Conservation (phyloP, 2,329 filamentous ascomycete species). For the Sphaerostilbella broomeana region DNA sequence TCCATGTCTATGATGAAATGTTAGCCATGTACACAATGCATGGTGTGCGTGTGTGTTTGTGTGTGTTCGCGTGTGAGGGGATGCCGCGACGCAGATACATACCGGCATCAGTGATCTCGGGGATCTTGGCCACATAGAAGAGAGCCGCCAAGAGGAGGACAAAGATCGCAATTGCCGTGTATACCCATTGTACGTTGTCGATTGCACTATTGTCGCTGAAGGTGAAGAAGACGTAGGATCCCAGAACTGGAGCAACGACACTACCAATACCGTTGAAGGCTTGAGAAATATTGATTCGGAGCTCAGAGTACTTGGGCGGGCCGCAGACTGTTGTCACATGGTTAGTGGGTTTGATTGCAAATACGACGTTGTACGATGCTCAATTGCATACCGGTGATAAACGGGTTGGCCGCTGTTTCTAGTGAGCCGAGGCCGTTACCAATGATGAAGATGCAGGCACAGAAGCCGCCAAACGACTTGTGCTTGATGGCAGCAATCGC, state of each 20-base stretch:
- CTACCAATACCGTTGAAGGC: conserved; percentile 72
- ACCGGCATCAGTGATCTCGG: conserved; percentile 57
- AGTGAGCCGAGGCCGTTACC: conserved; percentile 67
- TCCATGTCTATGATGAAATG: conserved; percentile 49
- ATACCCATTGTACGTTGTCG: conserved; percentile 68
- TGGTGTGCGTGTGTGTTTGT: background rate
- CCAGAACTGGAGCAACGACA: conserved; percentile 64
- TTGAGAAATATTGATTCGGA: conserved; percentile 71
- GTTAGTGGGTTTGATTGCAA: background rate
- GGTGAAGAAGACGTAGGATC: conserved; percentile 67
- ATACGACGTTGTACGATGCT: background rate
- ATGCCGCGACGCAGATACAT: conserved; percentile 12
- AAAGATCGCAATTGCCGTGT: conserved; percentile 65
- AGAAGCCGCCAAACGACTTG: conserved; percentile 67
- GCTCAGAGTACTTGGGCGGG: conserved; percentile 63
- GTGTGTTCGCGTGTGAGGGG: too few relatives aligned
- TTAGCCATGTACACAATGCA: background rate
- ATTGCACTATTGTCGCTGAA: conserved; percentile 51
- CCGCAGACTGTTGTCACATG: conserved; percentile 32
- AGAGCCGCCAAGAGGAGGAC: conserved; percentile 58
- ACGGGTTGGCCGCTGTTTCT: conserved; percentile 72
- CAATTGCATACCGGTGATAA: conserved; percentile 49
- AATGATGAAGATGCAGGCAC: conserved; percentile 64
- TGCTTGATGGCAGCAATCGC: conserved; percentile 51
- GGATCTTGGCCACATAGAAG: conserved; percentile 62